Evolutionary conservation across 352 stramenopile genomes (phyloP), one percentile per base, ranked within the genome.

Genomic region (Pythium biforme): DNA sequence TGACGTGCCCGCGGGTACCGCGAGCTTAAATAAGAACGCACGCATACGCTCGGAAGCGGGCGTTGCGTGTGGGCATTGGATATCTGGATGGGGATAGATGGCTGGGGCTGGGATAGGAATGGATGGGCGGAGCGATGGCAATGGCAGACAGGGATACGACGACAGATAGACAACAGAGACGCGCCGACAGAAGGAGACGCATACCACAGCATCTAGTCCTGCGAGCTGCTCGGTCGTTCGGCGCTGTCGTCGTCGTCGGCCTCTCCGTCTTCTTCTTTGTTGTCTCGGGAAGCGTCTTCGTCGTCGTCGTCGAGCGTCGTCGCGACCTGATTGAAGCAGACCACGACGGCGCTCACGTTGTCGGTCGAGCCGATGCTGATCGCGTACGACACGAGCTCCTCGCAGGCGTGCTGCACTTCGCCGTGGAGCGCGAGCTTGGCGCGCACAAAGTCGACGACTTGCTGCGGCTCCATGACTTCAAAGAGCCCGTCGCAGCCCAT

Each of bases 401-500:
- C 82, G 23, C 81, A 88, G 34, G 79, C 81, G 56, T 94, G 83
- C 64, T 93, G 84, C 27, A 90, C 83, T 45, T 89, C 72, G 51
- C 77, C 79, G 55, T 92, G 80, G 14, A 88, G 68, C 27, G 75
- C 66, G 25, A 90, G 69, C 57, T 93, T 92, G 45, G 72, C 60
- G 26, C 81, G 79, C 19, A 95, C 82, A 65, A 92, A 95, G 70
- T 93, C 83, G 25, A 92, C 85, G 3, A 92, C 85, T 22, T 88
- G 73, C 70, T 94, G 84, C 17, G 81, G 82, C 40, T 76, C 55
- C 79, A 95, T 92, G 59, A 95, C 85, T 62, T 95, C 86, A 66
- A 90, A 95, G 7, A 95, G 73, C 23, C 86, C 86, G 61, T 95
- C 86, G 61, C 86, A 93, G 40, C 79, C 86, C 14, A 95, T 66